phyloP scores from a whole-genome alignment of 148 eudicot species.

The Amaranthus hypochondriacus region DNA sequence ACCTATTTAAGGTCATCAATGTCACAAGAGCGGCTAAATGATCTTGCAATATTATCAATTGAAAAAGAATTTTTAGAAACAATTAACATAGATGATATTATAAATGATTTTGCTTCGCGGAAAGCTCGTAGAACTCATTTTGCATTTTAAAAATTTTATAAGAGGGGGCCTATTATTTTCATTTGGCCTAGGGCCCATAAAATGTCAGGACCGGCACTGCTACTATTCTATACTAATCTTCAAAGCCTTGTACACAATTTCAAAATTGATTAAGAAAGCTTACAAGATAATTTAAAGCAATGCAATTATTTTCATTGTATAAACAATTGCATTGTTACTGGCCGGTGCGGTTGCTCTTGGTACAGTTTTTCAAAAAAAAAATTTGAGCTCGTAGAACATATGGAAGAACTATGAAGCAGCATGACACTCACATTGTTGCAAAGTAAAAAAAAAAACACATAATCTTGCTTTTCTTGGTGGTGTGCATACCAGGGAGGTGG shows the following conservation, averaged over 20 bases:
- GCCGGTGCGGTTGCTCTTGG: not conserved
- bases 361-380: not conserved
- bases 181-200: too few relatives aligned
- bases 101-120: too few relatives aligned
- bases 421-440: not conserved
- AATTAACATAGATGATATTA: too few relatives aligned
- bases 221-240: not conserved
- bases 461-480: not conserved
- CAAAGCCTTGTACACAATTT: not conserved
- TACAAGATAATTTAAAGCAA: not conserved
- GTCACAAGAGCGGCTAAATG: too few relatives aligned
- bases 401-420: not conserved
- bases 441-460: not conserved
- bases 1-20: too few relatives aligned
- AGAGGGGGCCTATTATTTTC: too few relatives aligned
- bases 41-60: too few relatives aligned
- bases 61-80: too few relatives aligned
- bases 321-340: not conserved
- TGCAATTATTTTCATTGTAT: not conserved
- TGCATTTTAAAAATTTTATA: too few relatives aligned
- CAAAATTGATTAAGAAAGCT: not conserved
- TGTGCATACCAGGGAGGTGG: not conserved
- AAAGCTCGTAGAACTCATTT: too few relatives aligned
- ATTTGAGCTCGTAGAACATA: not conserved
- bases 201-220: too few relatives aligned